Conservation (phyloP, 208 protist species). For the Tritrichomonas musculus region DNA sequence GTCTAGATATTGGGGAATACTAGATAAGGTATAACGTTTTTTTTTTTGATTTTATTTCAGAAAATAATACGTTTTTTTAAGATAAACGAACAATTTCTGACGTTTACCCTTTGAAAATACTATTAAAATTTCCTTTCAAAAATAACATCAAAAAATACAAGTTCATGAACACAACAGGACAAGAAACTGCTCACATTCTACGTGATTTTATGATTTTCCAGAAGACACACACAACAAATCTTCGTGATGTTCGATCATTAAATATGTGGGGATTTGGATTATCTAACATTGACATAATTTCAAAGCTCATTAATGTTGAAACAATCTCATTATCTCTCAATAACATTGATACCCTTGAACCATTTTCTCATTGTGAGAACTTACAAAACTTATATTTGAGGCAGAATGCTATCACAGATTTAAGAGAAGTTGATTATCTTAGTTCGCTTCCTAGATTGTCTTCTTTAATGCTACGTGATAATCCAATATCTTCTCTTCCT, state of each 20-base stretch:
- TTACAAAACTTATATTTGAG: not conserved
- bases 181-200: not conserved
- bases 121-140: too few relatives aligned
- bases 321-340: not conserved
- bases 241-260: not conserved
- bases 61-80: too few relatives aligned
- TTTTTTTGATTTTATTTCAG: too few relatives aligned
- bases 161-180: too few relatives aligned
- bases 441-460: not conserved
- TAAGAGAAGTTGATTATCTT: not conserved
- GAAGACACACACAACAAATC: not conserved
- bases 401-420: not conserved
- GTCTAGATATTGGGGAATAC: too few relatives aligned
- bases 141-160: too few relatives aligned
- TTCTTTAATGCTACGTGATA: not conserved
- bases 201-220: not conserved
- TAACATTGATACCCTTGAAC: not conserved
- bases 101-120: too few relatives aligned
- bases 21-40: too few relatives aligned
- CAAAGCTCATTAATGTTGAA: not conserved
- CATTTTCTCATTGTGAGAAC: not conserved
- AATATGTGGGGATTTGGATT: conserved; percentile 15
- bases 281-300: not conserved
- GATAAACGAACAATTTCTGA: too few relatives aligned
- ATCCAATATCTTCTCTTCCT: not conserved